phyloP scores from a whole-genome alignment of 306 rosid genomes.

The Cucurbita moschata region DNA sequence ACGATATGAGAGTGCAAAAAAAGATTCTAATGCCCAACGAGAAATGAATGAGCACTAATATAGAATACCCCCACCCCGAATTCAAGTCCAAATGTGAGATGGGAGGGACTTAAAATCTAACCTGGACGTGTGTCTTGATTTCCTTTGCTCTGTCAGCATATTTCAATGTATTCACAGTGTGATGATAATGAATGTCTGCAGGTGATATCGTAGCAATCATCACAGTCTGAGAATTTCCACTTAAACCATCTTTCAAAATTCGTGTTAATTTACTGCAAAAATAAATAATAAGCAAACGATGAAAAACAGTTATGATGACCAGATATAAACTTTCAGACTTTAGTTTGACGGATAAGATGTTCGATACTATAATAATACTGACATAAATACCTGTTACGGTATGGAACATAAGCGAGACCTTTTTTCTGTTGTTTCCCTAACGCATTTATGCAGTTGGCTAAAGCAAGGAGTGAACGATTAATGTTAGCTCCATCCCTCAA shows the following conservation, averaged over 20 bases:
- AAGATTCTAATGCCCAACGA: not conserved
- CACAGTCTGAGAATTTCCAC: slow-evolving; percentile 56
- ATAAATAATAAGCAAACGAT: slow-evolving; percentile 6
- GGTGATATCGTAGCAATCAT: slow-evolving; percentile 54
- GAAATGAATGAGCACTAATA: not conserved
- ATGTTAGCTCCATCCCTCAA: slow-evolving; percentile 59
- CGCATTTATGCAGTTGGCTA: slow-evolving; percentile 58
- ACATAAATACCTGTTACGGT: slow-evolving; percentile 37
- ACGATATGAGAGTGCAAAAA: not conserved
- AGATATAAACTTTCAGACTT: not conserved
- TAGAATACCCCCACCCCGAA: not conserved
- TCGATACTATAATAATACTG: not conserved
- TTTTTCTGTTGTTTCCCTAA: slow-evolving; percentile 49
- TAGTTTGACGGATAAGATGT: not conserved
- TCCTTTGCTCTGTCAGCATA: slow-evolving; percentile 63
- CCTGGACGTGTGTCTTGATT: slow-evolving; percentile 58
- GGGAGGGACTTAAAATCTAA: slow-evolving; percentile 4
- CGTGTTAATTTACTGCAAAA: slow-evolving; percentile 50
- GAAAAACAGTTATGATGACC: slow-evolving; percentile 3
- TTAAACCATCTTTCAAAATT: slow-evolving; percentile 49
- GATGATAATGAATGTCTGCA: slow-evolving; percentile 41
- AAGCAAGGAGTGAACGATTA: slow-evolving; percentile 55
- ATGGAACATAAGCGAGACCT: slow-evolving; percentile 61
- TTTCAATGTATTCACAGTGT: slow-evolving; percentile 48
- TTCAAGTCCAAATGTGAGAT: not conserved